Evolutionary conservation across 208 protist species (phyloP), one percentile per base, ranked within the genome.

Genomic region (Wallacemonas sp.): DNA sequence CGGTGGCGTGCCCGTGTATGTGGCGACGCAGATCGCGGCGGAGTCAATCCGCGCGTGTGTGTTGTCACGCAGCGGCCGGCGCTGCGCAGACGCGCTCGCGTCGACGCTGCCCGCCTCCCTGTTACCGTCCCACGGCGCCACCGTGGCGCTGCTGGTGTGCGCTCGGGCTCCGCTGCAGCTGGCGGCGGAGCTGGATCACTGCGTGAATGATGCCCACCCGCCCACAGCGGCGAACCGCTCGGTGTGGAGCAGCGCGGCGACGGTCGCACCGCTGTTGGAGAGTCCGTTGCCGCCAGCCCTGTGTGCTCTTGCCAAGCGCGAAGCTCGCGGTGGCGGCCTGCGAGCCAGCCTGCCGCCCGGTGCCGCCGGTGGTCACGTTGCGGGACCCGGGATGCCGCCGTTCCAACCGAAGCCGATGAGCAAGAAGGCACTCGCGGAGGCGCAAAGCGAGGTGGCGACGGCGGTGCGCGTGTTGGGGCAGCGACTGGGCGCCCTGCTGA

Each of bases 161-260:
- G 76, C 77, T 21, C 66, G 64, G 46, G 86, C 86, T 5, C 86
- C 83, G 9, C 44, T 92, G 62, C 83, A 89, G 62, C 68, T 78
- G 76, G 73, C 79, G 17, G 66, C 84, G 19, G 58, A 59, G n/a
- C 41, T 78, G 55, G 66, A 62, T 13, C 52, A 65, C 22, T 19
- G 38, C 6, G 24, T 53, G 45, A 9, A 45, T n/a, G n/a, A n/a
- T n/a, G n/a, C n/a, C n/a, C n/a, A n/a, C n/a, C n/a, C n/a, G n/a
- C n/a, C n/a, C n/a, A n/a, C n/a, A 19, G 19, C 42, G 5, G 19
- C 42, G 32, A 6, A 26, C 32, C 68, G 62, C 54, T 85, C 79
- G 6, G 71, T 85, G 38, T 85, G 79, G 79, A 57, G 39, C 26
- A 21, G n/a, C n/a, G n/a, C 21, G n/a, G 30, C 29, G 8, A 27